Base-by-base conservation (phyloP, 2,329 filamentous ascomycete species). In the Balansia obtecta region DNA sequence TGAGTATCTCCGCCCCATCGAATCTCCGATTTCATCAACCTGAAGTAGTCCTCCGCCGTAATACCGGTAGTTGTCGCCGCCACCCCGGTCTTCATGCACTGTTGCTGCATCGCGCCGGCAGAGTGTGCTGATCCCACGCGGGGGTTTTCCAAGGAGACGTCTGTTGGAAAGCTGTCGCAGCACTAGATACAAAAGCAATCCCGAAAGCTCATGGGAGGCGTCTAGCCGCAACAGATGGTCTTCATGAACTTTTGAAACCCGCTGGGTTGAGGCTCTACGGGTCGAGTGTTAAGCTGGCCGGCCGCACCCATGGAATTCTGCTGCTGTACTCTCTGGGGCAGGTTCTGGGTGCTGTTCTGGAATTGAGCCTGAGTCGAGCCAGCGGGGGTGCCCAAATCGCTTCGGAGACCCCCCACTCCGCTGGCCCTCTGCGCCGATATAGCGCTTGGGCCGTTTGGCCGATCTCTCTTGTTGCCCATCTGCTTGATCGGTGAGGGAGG, bases 341-440 rank as follows among this genome's bases (percentile, higher is more conserved):
- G 77, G 68, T 95, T 93, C 67, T 88, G 87, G 63, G 86, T 87
- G 72, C 88, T 95, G 77, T 88, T 91, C 73, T 95, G 89, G 76
- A 95, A 96, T 66, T 96, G 91, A 58, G 91, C 91, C 69, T 94
- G 88, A 56, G 88, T 96, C 64, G 88, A 95, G 61, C 86, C 88
- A 64, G 90, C 85, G 60, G 89, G 87, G 57, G 90, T 91, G 63
- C 82, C 80, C 67, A 85, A 80, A 67, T 94, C 87, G 42, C 49
- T 45, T 67, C 82, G 77, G 62, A 83, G 76, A 66, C 79, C 82
- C 75, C 81, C 81, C 71, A 75, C 77, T 73, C 77, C 82, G 77
- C 83, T 89, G 70, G 79, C 80, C 72, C 88, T 82, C 75, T 90
- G 86, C 64, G 79, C 76, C 68, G 79, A 77, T 67, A 83, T 79